Conservation (phyloP, 768 basidiomycete genomes). For the Leccinum variicolor region DNA sequence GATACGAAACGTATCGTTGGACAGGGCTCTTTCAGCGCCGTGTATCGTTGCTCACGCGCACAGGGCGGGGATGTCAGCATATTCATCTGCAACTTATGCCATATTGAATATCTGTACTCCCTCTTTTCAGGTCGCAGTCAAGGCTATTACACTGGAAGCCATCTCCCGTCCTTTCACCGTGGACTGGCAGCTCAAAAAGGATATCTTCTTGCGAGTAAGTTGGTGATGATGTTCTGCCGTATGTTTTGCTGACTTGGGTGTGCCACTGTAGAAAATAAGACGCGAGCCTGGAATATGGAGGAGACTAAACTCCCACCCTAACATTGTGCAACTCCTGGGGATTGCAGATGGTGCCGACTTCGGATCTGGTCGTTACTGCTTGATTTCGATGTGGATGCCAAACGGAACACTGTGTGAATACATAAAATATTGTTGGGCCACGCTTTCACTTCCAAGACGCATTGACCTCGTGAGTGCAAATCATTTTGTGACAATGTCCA, state of each 20-base stretch:
- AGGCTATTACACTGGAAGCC: background rate
- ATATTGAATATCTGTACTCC: background rate
- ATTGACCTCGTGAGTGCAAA: background rate
- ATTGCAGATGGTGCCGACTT: background rate
- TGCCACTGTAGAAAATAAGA: background rate
- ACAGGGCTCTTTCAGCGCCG: background rate
- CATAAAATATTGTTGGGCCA: background rate
- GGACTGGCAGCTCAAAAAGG: too few relatives aligned
- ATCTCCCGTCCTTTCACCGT: background rate
- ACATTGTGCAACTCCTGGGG: conserved; percentile 9
- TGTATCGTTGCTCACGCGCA: background rate
- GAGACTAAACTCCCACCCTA: conserved; percentile 1
- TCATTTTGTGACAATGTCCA: background rate
- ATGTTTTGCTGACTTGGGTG: background rate
- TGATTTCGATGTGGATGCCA: conserved; percentile 10
- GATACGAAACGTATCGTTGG: background rate
- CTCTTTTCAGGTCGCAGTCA: conserved; percentile 3
- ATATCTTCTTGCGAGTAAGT: background rate
- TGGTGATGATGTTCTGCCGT: background rate
- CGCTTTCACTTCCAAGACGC: background rate
- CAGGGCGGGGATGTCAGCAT: background rate
- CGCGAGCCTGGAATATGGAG: conserved; percentile 9
- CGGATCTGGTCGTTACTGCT: conserved; percentile 1
- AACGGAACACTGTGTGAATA: background rate
- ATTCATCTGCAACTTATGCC: too few relatives aligned